These are phyloP conservation scores for Mrakia hoshinonis DNA, from an alignment of 768 basidiomycete genomes.

Conservation along the genomic window DNA sequence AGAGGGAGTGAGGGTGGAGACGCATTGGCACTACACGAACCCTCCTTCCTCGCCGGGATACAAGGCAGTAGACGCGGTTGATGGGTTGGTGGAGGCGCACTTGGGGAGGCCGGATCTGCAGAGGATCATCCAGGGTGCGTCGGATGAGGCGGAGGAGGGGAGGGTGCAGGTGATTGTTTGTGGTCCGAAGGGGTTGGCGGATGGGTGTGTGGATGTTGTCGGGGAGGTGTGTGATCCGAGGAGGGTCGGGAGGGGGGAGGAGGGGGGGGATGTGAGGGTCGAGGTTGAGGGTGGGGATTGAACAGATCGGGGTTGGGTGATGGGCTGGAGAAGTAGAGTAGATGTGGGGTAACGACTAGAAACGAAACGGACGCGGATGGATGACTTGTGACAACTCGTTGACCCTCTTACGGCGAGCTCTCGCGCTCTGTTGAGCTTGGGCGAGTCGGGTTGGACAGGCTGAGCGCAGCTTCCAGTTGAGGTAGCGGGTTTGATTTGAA, in stretches of 20 bases:
- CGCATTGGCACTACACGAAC: slow-evolving; percentile 10
- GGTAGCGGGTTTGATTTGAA: no score
- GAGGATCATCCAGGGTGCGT: neutral
- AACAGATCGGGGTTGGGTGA: no score
- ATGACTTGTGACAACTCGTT: no score
- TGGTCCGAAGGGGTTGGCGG: neutral
- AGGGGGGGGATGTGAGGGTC: slow-evolving; percentile 11
- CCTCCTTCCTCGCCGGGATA: neutral
- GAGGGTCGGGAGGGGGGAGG: neutral
- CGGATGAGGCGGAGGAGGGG: slow-evolving; percentile 2
- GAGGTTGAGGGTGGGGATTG: no score
- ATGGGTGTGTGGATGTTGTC: neutral
- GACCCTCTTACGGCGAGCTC: no score
- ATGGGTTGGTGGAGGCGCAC: neutral
- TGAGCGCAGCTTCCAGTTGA: no score
- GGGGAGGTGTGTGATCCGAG: neutral
- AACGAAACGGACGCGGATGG: no score
- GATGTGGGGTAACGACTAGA: no score
- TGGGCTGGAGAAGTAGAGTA: no score
- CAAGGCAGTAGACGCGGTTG: neutral
- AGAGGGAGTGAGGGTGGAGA: no score
- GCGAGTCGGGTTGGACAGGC: no score
- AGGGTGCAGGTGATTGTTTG: slow-evolving; percentile 10
- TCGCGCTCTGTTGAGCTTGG: no score
- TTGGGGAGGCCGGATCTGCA: neutral